Percentiles rank a stretch among this genome's conserved stretches.
Conservation (phyloP, 495 filamentous ascomycete genomes). For the Penicillium lagena region DNA sequence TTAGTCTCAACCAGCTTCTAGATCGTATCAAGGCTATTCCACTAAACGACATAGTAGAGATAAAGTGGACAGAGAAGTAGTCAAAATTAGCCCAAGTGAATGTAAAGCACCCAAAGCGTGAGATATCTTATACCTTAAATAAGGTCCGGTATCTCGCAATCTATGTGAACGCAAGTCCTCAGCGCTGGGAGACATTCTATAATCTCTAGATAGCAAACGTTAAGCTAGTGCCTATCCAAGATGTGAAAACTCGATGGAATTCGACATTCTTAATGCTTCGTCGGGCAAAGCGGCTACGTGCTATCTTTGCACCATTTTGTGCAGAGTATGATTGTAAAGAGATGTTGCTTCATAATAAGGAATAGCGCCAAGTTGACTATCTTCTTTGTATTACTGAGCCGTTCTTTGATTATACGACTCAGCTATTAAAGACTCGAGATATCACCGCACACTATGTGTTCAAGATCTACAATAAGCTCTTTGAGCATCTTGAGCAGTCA, state of each 20-base stretch:
- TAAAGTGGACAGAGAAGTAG: too few relatives aligned
- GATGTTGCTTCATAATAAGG: conserved; percentile 1
- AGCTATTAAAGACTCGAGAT: neutral
- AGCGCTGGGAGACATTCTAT: neutral
- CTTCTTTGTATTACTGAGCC: neutral
- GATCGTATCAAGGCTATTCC: too few relatives aligned
- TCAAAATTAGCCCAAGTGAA: too few relatives aligned
- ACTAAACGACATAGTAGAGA: too few relatives aligned
- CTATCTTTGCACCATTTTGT: neutral
- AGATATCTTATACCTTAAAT: conserved; percentile 8
- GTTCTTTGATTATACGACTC: conserved; percentile 1
- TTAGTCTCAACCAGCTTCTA: too few relatives aligned
- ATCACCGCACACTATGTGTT: neutral
- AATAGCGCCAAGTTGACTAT: neutral
- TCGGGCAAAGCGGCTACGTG: neutral
- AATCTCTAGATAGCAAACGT: neutral
- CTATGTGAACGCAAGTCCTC: neutral
- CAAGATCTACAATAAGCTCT: conserved; percentile 2
- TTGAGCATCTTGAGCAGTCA: neutral
- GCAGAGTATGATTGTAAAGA: neutral
- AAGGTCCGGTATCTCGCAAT: conserved; percentile 3
- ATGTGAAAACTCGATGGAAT: neutral
- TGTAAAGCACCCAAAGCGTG: too few relatives aligned
- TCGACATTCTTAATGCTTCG: conserved; percentile 1
- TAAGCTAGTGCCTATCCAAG: neutral